These are phyloP conservation scores for Echinosophora koreensis DNA, from an alignment of 306 rosid species.

Conservation along the genomic window DNA sequence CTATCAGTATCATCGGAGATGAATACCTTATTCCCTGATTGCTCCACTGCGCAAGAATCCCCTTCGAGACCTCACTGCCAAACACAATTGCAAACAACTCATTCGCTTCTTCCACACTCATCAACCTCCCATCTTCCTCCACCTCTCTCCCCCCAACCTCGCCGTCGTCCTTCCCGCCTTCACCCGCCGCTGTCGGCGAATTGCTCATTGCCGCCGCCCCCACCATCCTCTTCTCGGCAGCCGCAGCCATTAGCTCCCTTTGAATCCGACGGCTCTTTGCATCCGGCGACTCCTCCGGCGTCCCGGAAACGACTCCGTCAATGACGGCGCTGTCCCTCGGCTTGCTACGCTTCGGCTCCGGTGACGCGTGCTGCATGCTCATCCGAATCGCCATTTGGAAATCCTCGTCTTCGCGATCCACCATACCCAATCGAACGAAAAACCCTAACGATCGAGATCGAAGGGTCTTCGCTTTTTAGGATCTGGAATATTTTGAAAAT, in stretches of 20 bases:
- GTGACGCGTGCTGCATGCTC: constrained; percentile 89
- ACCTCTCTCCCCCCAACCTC: constrained; percentile 51
- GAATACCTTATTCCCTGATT: constrained; percentile 91
- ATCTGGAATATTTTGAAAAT: not conserved
- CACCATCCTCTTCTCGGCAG: constrained; percentile 80
- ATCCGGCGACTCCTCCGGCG: constrained; percentile 65
- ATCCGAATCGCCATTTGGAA: constrained; percentile 77
- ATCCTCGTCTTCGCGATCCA: constrained; percentile 87
- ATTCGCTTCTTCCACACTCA: constrained; percentile 62
- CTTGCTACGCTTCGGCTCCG: constrained; percentile 88
- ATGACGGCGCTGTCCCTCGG: constrained; percentile 60
- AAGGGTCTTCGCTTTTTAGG: not conserved
- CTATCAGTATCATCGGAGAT: too few species aligned
- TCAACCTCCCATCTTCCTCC: constrained; percentile 55
- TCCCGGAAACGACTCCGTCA: constrained; percentile 45
- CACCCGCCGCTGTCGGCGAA: not conserved
- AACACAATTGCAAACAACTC: constrained; percentile 76
- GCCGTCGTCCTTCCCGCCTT: constrained; percentile 31
- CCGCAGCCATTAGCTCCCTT: constrained; percentile 86
- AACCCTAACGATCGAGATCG: constrained; percentile 34
- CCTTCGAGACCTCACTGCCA: constrained; percentile 72
- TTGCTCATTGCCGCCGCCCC: constrained; percentile 35
- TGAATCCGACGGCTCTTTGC: constrained; percentile 70
- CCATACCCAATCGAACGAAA: constrained; percentile 62
- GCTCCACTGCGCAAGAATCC: constrained; percentile 84